Base-by-base conservation (phyloP, 108 stramenopile genomes). In the Nitzschia palea region DNA sequence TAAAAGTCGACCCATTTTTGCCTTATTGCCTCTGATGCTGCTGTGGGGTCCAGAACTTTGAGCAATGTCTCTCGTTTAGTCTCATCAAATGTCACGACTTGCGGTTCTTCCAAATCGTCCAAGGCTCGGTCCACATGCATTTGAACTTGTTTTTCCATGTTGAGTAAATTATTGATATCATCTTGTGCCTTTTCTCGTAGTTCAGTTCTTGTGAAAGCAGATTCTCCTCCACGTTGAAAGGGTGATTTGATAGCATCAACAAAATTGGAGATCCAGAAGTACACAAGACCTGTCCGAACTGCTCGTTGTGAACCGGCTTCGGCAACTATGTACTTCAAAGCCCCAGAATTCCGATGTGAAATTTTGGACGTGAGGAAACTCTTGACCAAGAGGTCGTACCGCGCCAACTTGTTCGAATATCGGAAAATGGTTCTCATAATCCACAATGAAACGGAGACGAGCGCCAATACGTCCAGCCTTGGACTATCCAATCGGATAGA, bases 371-470 rank as follows among this genome's bases (percentile, higher is more conserved):
- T 94, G 29, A 94, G 67, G 33, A 94, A 94, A 27, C 72, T 91
- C 47, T 94, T 91, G 26, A 94, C 93, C 20, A 94, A 47, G 55
- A 94, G 61, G 58, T 94, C 88, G 54, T 94, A 94, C 8, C 93
- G 60, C 27, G 93, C 93, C 67, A 86, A 71, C 51, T 87, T 91
- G 62, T 94, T 94, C 17, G 76, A 78, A 62, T 94, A 91, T 23
- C 90, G 86, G 70, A 94, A 70, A 61, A 91, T 74, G 8, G 87
- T 86, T 30, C 89, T 77, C 22, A 91, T 36, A 14, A 79, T 60
- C 86, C 86, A 91, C 9, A 84, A 60, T 3, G 73, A 55, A 17
- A 91, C 73, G 6, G 88, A 85, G 23, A 94, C 78, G 20, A 87
- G 28, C 28, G 93, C 93, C 25, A 91, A 59, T 2, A 94, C 55